Evolutionary conservation across 106 monocot genomes (phyloP).

Genomic region (Apostasia ramifera): DNA sequence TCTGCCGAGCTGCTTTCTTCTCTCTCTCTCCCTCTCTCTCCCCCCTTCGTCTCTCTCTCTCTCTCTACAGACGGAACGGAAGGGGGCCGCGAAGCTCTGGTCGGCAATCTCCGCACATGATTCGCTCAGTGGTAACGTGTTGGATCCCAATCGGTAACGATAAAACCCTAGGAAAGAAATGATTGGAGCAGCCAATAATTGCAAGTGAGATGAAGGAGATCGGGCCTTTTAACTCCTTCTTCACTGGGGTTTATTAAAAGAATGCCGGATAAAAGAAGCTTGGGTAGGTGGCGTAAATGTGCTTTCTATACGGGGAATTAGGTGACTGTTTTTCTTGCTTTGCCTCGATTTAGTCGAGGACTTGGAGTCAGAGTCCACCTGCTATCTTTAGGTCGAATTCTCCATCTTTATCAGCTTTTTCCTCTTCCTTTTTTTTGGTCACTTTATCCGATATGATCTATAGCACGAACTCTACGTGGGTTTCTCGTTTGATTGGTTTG

Average conservation of each 20-base stretch:
- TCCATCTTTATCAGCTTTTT: neutral
- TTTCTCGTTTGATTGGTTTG: neutral
- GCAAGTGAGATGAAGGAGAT: neutral
- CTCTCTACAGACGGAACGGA: too few species aligned
- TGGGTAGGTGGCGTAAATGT: neutral
- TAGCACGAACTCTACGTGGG: neutral
- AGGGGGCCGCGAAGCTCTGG: neutral
- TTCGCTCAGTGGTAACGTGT: neutral
- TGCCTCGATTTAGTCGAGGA: conserved; percentile 2
- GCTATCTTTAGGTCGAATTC: neutral
- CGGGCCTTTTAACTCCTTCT: neutral
- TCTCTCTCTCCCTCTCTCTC: too few species aligned
- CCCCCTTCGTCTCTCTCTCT: too few species aligned
- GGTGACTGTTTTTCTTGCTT: neutral
- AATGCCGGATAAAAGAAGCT: neutral
- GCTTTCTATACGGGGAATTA: neutral
- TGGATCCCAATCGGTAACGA: neutral
- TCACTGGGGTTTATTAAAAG: neutral
- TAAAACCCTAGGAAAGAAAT: conserved; percentile 7
- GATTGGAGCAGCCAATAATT: conserved; percentile 2
- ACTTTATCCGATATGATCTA: neutral
- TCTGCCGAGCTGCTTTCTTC: too few species aligned
- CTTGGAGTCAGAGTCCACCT: neutral
- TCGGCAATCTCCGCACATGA: neutral
- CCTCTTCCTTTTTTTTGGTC: neutral